phyloP scores from a whole-genome alignment of 2,329 filamentous ascomycete genomes.

The Alternaria arborescens region DNA sequence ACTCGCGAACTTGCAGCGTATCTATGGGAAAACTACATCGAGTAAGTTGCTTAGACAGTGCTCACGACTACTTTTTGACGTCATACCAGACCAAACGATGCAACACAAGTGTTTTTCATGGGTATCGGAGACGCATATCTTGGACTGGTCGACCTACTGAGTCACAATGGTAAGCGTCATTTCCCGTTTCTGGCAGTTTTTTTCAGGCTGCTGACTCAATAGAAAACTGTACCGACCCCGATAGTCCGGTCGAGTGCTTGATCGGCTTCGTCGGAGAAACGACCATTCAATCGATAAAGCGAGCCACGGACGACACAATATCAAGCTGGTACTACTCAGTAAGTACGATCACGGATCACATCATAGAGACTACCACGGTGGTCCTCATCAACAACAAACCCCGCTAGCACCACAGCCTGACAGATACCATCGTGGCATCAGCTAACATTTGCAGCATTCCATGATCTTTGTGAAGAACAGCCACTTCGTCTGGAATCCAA shows the following conservation, averaged over 20 bases:
- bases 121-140: conserved; percentile 90
- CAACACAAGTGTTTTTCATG: conserved; percentile 81
- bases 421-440: background rate
- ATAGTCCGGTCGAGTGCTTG: conserved; percentile 67
- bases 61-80: conserved; percentile 10
- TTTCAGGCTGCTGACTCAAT: conserved; percentile 1
- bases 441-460: conserved; percentile 64
- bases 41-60: conserved; percentile 56
- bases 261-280: conserved; percentile 83
- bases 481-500: conserved; percentile 77
- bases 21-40: conserved; percentile 96
- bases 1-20: conserved; percentile 80
- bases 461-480: conserved; percentile 77
- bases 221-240: conserved; percentile 68
- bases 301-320: conserved; percentile 72
- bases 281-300: conserved; percentile 76
- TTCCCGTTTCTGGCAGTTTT: background rate
- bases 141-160: conserved; percentile 81
- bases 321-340: conserved; percentile 82
- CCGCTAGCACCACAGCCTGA: background rate
- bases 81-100: conserved; percentile 61
- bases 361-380: background rate
- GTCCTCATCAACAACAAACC: background rate
- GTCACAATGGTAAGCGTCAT: conserved; percentile 69
- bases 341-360: conserved; percentile 28